Conservation (phyloP, 1,284 basidiomycete species). For the Chondrostereum purpureum region DNA sequence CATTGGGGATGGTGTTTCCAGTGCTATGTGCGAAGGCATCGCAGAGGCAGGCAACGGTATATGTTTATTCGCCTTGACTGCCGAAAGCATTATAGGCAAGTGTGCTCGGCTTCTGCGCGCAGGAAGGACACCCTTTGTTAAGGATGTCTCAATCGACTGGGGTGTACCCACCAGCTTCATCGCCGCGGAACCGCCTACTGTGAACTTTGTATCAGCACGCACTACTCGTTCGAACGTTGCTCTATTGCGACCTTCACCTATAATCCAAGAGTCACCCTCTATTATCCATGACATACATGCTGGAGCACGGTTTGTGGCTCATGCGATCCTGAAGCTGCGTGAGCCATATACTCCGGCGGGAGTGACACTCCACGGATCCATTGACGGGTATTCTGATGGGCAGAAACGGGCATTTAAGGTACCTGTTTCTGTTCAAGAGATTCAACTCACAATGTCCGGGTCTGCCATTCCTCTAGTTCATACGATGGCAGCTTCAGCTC, state of each 20-base stretch:
- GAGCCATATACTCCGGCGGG: slow-evolving; percentile 26
- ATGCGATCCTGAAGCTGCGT: slow-evolving; percentile 33
- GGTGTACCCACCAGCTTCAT: slow-evolving; percentile 22
- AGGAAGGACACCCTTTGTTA: slow-evolving; percentile 37
- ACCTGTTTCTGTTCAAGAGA: slow-evolving; percentile 29
- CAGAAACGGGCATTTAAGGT: slow-evolving; percentile 24
- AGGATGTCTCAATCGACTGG: slow-evolving; percentile 45
- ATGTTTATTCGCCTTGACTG: slow-evolving; percentile 35
- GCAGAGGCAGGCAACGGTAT: slow-evolving; percentile 44
- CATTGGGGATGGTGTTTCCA: slow-evolving; percentile 45
- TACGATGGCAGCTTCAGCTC: slow-evolving; percentile 42
- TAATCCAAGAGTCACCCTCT: slow-evolving; percentile 38
- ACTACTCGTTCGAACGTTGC: slow-evolving; percentile 10
- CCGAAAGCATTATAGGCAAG: slow-evolving; percentile 40
- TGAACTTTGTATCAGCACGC: slow-evolving; percentile 20
- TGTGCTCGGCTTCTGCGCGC: slow-evolving; percentile 44
- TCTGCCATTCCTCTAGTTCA: slow-evolving; percentile 37
- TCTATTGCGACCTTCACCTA: slow-evolving; percentile 24
- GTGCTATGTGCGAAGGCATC: slow-evolving; percentile 41
- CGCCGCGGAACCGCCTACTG: slow-evolving; percentile 12
- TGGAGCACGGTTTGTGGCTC: slow-evolving; percentile 38
- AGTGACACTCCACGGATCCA: slow-evolving; percentile 31
- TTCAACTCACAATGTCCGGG: slow-evolving; percentile 27
- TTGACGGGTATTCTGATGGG: slow-evolving; percentile 21
- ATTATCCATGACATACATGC: slow-evolving; percentile 35